These are phyloP conservation scores for Ophiocordyceps camponoti-floridani DNA, from an alignment of 2,329 filamentous ascomycete species.

Conservation along the genomic window DNA sequence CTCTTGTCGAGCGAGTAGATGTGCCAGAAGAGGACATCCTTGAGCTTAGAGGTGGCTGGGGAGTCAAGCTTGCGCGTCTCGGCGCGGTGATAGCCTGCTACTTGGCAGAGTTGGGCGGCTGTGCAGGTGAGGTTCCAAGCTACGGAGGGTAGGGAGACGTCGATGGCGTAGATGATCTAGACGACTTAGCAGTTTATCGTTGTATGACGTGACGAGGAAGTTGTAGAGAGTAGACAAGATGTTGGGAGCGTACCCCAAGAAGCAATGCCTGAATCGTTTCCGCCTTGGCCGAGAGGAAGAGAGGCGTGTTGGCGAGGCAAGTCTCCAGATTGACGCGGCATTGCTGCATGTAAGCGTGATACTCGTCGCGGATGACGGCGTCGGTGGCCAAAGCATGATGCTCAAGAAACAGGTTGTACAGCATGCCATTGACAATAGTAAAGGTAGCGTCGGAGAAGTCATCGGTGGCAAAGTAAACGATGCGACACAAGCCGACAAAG, in stretches of 20 bases:
- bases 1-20: conserved; percentile 40
- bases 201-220: neutral
- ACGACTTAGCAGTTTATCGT: neutral
- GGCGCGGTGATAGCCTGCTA: conserved; percentile 40
- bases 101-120: conserved; percentile 42
- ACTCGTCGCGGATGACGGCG: conserved; percentile 14
- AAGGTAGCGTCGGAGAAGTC: conserved; percentile 31
- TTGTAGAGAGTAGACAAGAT: too few relatives aligned
- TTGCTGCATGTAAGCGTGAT: conserved; percentile 18
- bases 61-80: conserved; percentile 15
- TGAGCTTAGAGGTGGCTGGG: conserved; percentile 14
- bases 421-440: conserved; percentile 28
- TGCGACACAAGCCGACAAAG: conserved; percentile 29
- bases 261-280: conserved; percentile 39
- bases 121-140: conserved; percentile 45
- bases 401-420: conserved; percentile 32
- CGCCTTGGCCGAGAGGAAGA: conserved; percentile 35
- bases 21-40: conserved; percentile 28
- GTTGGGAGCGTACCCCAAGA: conserved; percentile 25
- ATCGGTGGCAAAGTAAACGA: conserved; percentile 32
- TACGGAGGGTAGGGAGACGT: conserved; percentile 41
- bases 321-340: conserved; percentile 32
- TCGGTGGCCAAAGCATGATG: conserved; percentile 19
- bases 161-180: conserved; percentile 42
- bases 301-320: conserved; percentile 29